Percentiles rank a stretch among this genome's conserved stretches.
Evolutionary conservation across 805 yeast genomes (phyloP).

Genomic region (Candida oleophila): DNA sequence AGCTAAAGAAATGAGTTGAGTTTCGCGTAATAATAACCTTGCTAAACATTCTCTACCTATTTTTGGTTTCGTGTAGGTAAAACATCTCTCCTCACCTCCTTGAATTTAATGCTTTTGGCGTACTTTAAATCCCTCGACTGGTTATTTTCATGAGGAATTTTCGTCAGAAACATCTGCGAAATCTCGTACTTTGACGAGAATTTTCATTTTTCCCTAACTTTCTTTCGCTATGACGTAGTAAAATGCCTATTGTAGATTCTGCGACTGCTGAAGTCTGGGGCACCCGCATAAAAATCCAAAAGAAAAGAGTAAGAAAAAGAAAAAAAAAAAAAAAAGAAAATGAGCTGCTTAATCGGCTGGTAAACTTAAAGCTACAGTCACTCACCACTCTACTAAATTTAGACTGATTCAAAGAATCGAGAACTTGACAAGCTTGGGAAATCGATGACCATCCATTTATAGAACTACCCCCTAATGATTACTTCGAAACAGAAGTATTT

Average conservation of each 20-base stretch:
- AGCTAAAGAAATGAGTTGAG: too few relatives aligned
- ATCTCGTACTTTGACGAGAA: neutral
- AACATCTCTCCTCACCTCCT: neutral
- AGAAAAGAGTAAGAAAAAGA: neutral
- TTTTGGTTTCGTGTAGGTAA: neutral
- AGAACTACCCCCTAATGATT: too few relatives aligned
- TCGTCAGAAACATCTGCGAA: neutral
- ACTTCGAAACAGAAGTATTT: too few relatives aligned
- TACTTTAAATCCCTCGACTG: neutral
- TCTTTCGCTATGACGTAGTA: neutral
- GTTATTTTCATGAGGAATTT: neutral
- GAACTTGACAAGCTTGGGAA: neutral
- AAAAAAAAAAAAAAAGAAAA: too few relatives aligned
- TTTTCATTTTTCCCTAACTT: neutral
- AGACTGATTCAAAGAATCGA: too few relatives aligned
- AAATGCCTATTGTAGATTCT: neutral
- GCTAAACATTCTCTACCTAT: neutral
- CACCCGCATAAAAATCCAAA: neutral
- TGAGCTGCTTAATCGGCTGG: neutral
- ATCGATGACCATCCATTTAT: neutral
- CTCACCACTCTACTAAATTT: neutral
- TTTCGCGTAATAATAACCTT: neutral
- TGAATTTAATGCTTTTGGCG: neutral
- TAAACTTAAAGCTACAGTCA: neutral
- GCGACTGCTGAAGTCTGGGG: neutral